Base-by-base conservation (phyloP, 768 basidiomycete species). In the Amanita rimosa region DNA sequence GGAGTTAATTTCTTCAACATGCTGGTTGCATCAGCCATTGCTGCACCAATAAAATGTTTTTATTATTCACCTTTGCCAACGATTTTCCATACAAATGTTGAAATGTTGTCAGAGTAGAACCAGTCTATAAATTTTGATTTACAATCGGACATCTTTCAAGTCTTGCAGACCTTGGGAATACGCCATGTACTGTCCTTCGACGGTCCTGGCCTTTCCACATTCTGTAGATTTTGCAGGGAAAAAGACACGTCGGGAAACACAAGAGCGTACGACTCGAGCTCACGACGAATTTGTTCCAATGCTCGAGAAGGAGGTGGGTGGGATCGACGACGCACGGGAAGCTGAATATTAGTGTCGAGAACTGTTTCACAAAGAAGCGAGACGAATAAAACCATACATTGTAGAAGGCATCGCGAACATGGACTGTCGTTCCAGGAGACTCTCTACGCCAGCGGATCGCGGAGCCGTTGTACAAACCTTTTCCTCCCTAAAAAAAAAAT, bases 351-450 rank as follows among this genome's bases (percentile, higher is more conserved):
- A 46, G 5, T 48, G 16, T 41, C 14, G 53, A 49, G 56, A 36
- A 49, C 26, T 39, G 41, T 39, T 33, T 38, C 21, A 22, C 26
- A 39, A 48, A 37, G 36, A 40, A 41, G 14, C 36, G n/a, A 50
- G 45, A 31, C 4, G 31, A 9, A 19, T 26, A 40, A 16, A 48
- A 16, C 17, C 78, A 38, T 52, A 91, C 91, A 58, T 88, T 92
- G 60, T 85, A 87, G 60, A 96, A 99, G 2, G 88, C 82, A 62
- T 97, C 95, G 17, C 88, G 81, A 38, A 96, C 70, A 55, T 77
- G 81, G 36, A 95, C 83, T 9, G 76, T 81, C 5, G 94, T 96
- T 3, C 95, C 95, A 2, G 76, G 64, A 1, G 69, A 68, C 60
- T 87, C 79, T 53, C 83, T 72, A 50, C 79, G 73, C 82, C 89